These are phyloP conservation scores for Cucumis melo DNA, from an alignment of 306 rosid genomes.

Conservation along the genomic window DNA sequence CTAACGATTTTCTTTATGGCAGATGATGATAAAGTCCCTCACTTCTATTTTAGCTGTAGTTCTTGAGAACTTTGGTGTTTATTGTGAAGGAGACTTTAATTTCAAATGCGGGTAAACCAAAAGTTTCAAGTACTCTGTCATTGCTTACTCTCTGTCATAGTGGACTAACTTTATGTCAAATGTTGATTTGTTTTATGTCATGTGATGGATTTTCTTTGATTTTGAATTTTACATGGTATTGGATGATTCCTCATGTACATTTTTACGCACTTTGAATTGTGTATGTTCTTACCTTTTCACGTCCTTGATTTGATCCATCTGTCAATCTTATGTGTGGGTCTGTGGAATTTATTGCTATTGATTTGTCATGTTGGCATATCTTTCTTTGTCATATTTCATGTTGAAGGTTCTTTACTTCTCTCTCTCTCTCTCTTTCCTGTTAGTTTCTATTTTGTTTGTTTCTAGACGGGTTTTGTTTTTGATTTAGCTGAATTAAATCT, in stretches of 20 bases:
- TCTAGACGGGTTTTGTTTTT: background rate
- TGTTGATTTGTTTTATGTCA: background rate
- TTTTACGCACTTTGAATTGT: background rate
- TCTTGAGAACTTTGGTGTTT: constrained; percentile 79
- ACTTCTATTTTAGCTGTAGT: constrained; percentile 69
- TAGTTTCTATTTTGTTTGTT: background rate
- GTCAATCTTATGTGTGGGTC: background rate
- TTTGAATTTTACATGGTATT: background rate
- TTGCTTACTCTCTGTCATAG: background rate
- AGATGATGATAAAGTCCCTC: constrained; percentile 87
- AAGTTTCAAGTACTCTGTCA: background rate
- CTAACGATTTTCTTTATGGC: constrained; percentile 20
- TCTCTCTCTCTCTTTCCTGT: background rate
- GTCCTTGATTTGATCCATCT: background rate
- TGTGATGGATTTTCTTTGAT: background rate
- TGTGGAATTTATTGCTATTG: background rate
- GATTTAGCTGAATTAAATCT: background rate
- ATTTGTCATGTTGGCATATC: background rate
- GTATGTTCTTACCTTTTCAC: background rate
- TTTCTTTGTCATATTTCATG: background rate
- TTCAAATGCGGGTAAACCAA: constrained; percentile 78
- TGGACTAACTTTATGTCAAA: background rate
- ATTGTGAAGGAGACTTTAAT: constrained; percentile 95
- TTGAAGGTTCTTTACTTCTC: background rate
- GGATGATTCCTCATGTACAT: background rate